phyloP scores from a whole-genome alignment of 2,329 filamentous ascomycete genomes.

The Pseudocercospora crystallina region DNA sequence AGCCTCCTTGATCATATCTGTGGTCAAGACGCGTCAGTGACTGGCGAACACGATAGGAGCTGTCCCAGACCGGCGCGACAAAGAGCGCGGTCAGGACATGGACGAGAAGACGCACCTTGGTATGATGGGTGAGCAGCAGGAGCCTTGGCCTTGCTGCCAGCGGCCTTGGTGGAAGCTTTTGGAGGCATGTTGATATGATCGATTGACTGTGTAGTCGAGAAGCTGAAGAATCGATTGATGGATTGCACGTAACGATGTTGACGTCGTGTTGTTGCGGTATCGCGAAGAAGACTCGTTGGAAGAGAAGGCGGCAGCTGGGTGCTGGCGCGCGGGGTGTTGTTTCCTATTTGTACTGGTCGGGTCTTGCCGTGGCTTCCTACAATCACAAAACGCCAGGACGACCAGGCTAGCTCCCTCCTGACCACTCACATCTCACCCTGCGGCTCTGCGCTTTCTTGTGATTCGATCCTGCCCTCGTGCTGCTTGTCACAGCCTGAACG shows the following conservation, averaged over 20 bases:
- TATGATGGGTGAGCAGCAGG: slow-evolving; percentile 62
- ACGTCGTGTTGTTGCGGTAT: slow-evolving; percentile 10
- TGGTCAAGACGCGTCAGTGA: slow-evolving; percentile 52
- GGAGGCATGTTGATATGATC: slow-evolving; percentile 26
- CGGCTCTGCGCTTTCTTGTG: background rate
- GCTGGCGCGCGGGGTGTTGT: slow-evolving; percentile 7
- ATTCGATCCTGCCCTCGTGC: background rate
- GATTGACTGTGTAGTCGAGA: slow-evolving; percentile 15
- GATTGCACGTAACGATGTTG: slow-evolving; percentile 10
- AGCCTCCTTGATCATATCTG: slow-evolving; percentile 73
- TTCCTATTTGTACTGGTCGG: slow-evolving; percentile 5
- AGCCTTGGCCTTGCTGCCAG: slow-evolving; percentile 57
- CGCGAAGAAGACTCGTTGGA: background rate
- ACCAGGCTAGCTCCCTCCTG: slow-evolving; percentile 1
- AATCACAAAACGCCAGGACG: slow-evolving; percentile 2
- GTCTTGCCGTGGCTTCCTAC: slow-evolving; percentile 9
- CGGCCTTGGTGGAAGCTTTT: slow-evolving; percentile 33
- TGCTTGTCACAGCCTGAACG: too few relatives aligned
- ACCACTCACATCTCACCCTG: background rate
- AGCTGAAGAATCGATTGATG: slow-evolving; percentile 21
- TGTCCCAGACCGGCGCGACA: slow-evolving; percentile 18
- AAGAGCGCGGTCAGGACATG: slow-evolving; percentile 27
- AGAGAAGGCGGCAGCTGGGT: slow-evolving; percentile 2
- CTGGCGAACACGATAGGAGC: slow-evolving; percentile 36
- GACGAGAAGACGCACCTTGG: slow-evolving; percentile 58